phyloP scores from a whole-genome alignment of 2,329 filamentous ascomycete species.

The Trichoderma arundinaceum region DNA sequence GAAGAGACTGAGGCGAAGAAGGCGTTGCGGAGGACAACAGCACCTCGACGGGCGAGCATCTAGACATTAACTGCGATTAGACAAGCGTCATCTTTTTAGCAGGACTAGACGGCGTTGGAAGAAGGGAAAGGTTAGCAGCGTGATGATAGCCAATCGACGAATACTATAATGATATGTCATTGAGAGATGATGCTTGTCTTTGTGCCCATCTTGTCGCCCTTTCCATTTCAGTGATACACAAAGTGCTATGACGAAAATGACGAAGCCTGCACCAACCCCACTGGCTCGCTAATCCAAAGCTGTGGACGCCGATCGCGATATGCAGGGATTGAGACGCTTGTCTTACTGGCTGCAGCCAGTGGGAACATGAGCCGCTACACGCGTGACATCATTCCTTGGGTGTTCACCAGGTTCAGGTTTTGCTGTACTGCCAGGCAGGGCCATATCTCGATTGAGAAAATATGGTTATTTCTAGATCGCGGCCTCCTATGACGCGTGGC shows the following conservation, averaged over 20 bases:
- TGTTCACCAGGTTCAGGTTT: slow-evolving; percentile 2
- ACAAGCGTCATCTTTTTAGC: neutral
- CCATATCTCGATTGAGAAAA: neutral
- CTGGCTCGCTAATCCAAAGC: neutral
- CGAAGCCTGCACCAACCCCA: neutral
- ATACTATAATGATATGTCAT: neutral
- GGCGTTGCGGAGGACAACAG: slow-evolving; percentile 77
- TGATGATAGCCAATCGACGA: neutral
- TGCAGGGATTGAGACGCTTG: slow-evolving; percentile 28
- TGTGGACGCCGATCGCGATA: slow-evolving; percentile 24
- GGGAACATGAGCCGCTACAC: slow-evolving; percentile 12
- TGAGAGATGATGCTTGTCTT: neutral
- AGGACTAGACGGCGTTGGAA: slow-evolving; percentile 1
- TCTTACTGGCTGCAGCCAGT: slow-evolving; percentile 18
- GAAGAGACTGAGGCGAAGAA: slow-evolving; percentile 80
- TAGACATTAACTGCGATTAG: slow-evolving; percentile 43
- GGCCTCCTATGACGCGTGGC: slow-evolving; percentile 6
- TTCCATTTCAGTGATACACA: neutral
- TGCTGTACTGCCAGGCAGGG: neutral
- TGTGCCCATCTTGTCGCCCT: neutral
- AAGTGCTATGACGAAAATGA: slow-evolving; percentile 27
- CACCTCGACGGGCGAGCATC: slow-evolving; percentile 78
- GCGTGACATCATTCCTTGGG: slow-evolving; percentile 16
- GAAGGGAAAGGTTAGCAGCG: neutral
- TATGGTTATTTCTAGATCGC: neutral